These are phyloP conservation scores for Coniferiporia sulphurascens DNA, from an alignment of 1,284 basidiomycete species.

Conservation along the genomic window DNA sequence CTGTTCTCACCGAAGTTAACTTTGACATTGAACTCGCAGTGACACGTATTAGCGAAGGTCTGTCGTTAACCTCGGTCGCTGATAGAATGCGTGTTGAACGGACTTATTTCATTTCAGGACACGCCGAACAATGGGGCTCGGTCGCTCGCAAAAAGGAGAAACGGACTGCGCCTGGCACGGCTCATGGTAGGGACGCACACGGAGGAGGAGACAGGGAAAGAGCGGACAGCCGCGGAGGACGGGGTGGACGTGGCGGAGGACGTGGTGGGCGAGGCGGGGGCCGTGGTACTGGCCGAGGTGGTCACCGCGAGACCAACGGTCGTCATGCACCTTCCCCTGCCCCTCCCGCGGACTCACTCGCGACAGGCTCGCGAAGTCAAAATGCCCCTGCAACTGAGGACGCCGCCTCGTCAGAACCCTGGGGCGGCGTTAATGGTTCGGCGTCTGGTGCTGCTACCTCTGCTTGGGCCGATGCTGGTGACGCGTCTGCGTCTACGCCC, in stretches of 20 bases:
- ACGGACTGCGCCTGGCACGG: conserved; percentile 37
- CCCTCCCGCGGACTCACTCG: conserved; percentile 21
- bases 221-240: conserved; percentile 56
- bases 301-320: conserved; percentile 48
- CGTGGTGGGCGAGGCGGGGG: conserved; percentile 39
- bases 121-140: conserved; percentile 79
- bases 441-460: conserved; percentile 18
- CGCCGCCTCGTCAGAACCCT: conserved; percentile 17
- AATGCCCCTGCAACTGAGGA: conserved; percentile 24
- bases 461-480: conserved; percentile 12
- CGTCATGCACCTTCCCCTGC: conserved; percentile 28
- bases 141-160: conserved; percentile 88
- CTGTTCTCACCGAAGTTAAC: conserved; percentile 64
- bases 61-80: conserved; percentile 20
- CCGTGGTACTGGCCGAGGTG: conserved; percentile 48
- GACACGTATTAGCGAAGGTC: conserved; percentile 77
- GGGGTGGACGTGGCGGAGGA: conserved; percentile 62
- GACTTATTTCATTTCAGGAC: conserved; percentile 43
- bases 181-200: conserved; percentile 29
- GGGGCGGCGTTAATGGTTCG: conserved; percentile 17
- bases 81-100: conserved; percentile 16
- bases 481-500: neutral
- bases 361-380: conserved; percentile 15
- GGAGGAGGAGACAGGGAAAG: conserved; percentile 33
- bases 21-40: conserved; percentile 77